Conservation (phyloP, 202 grass and related monocot species). For the Zizania palustris region DNA sequence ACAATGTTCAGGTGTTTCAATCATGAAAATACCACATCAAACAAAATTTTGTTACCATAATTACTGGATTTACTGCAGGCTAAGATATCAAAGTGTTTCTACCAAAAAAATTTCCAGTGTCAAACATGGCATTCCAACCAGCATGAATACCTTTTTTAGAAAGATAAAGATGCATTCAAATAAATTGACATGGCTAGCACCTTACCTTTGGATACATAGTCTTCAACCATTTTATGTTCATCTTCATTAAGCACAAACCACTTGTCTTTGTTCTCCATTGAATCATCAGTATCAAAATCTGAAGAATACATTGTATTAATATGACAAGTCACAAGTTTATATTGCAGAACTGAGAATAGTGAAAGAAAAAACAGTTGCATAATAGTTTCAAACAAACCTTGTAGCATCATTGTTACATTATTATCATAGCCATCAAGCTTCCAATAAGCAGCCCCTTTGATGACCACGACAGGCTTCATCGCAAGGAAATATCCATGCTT, state of each 20-base stretch:
- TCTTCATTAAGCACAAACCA: slow-evolving; percentile 69
- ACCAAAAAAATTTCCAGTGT: not conserved
- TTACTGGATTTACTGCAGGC: not conserved
- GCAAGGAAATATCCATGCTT: slow-evolving; percentile 39
- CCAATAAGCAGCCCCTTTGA: slow-evolving; percentile 63
- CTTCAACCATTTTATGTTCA: slow-evolving; percentile 60
- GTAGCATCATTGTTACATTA: slow-evolving; percentile 51
- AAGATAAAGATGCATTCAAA: slow-evolving; percentile 22
- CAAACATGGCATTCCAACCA: not conserved
- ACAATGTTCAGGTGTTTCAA: not conserved
- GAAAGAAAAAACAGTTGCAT: slow-evolving; percentile 14
- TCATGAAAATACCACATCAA: not conserved
- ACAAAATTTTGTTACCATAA: slow-evolving; percentile 11
- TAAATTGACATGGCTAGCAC: not conserved
- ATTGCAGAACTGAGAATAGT: slow-evolving; percentile 14
- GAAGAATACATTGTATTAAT: slow-evolving; percentile 35
- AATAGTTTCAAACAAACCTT: slow-evolving; percentile 53
- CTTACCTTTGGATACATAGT: slow-evolving; percentile 49
- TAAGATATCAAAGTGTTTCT: slow-evolving; percentile 8
- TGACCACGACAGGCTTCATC: slow-evolving; percentile 53
- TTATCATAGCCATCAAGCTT: slow-evolving; percentile 53
- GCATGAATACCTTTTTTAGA: slow-evolving; percentile 11
- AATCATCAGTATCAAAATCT: slow-evolving; percentile 50
- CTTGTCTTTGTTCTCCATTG: slow-evolving; percentile 53
- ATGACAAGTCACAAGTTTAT: slow-evolving; percentile 20